Evolutionary conservation across 192 early-diverging fungal genomes (phyloP), one percentile per base, ranked within the genome.

Genomic region (Coemansia sp.): DNA sequence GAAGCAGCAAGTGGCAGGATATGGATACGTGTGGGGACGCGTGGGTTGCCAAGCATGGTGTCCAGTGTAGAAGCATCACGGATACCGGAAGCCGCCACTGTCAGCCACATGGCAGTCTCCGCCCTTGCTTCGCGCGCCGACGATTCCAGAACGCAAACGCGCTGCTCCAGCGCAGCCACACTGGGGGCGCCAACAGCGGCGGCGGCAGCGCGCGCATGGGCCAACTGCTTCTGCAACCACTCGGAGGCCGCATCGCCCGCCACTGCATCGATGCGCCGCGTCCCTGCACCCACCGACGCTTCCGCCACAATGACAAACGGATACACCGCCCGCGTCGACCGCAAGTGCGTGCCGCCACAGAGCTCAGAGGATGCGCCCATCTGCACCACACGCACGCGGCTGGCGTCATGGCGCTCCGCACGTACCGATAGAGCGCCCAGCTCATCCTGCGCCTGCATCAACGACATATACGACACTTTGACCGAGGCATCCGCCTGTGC

Each of bases 301-400:
- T 98, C 97, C 61, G 94, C 88, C 29, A 94, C 70, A 53, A 97
- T 87, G 30, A 85, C 84, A 70, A 96, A 89, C 36, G 86, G 82
- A 76, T 91, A 95, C 62, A 97, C 95, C 25, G 91, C 91, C 2
- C 89, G 83, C 0, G 97, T 96, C 71, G 86, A 84, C 34, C 80
- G 84, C 68, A 97, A 89, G 62, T 98, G 97, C 20, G 96, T 98
- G 60, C 97, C 97, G 70, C 97, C 94, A 72, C 97, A 98, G 69
- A 98, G 94, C 72, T 98, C 97, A 62, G 95, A 83, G 33, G 91
- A 94, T 10, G 85, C 83, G n/a, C 79, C 64, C 86, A 95, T 92
- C 42, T 87, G 79, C 22, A 99, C 92, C 23, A 99, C 94, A 56
- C 95, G 89, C 36, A 99, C 97, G 13, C 91, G 91, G 71, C 95